Evolutionary conservation across 108 stramenopile species (phyloP).

Genomic region (Discostella pseudostelligera): DNA sequence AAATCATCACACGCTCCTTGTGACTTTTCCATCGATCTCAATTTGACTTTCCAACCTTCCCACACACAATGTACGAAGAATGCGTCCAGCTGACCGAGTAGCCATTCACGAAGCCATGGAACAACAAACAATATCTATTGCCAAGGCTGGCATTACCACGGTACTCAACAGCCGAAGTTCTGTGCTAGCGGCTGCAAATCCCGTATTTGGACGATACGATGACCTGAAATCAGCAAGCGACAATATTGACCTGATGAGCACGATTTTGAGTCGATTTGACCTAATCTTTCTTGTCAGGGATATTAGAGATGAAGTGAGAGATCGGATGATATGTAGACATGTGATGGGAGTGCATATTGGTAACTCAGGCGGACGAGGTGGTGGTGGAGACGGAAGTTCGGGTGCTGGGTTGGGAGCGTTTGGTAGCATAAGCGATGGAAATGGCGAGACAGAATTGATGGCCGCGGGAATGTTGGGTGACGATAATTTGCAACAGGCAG

Average conservation of each 20-base stretch:
- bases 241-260: slow-evolving; percentile 98
- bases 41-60: background rate
- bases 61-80: slow-evolving; percentile 53
- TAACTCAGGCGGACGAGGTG: slow-evolving; percentile 46
- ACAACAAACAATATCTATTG: slow-evolving; percentile 99
- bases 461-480: slow-evolving; percentile 44
- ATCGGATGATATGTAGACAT: slow-evolving; percentile 94
- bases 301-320: slow-evolving; percentile 93
- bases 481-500: slow-evolving; percentile 40
- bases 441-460: slow-evolving; percentile 46
- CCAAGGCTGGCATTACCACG: slow-evolving; percentile 98
- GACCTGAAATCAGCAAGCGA: slow-evolving; percentile 94
- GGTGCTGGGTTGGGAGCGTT: slow-evolving; percentile 33
- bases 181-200: slow-evolving; percentile 99
- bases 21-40: background rate
- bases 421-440: slow-evolving; percentile 29
- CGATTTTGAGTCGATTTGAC: slow-evolving; percentile 97
- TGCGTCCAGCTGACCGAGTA: slow-evolving; percentile 96
- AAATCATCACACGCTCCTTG: background rate
- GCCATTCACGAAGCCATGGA: slow-evolving; percentile 99
- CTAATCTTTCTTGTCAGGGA: slow-evolving; percentile 98
- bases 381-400: slow-evolving; percentile 18
- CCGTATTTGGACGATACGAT: slow-evolving; percentile 98
- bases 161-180: slow-evolving; percentile 91
- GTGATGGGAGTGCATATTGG: slow-evolving; percentile 97